Base-by-base conservation (phyloP, 2,329 filamentous ascomycete species). In the Botryotinia globosa region DNA sequence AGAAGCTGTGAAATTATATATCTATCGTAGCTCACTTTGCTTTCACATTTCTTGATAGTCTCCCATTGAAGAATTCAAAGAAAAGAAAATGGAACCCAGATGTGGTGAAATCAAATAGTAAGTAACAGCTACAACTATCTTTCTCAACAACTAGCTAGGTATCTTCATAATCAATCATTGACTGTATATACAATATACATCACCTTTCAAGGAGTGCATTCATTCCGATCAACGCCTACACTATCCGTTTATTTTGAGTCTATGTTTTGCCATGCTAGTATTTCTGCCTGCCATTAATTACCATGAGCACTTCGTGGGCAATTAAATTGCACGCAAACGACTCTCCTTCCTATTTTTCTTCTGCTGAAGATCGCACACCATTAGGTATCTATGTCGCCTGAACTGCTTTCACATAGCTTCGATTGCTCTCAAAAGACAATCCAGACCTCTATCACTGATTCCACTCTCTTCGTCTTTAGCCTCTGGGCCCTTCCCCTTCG, bases 371-470 rank as follows among this genome's bases (percentile, higher is more conserved):
- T 56, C 25, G 25, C 34, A 42, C 25, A 25, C 5, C 1, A 4
- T 12, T 25, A 34, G 20, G 22, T 37, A 39, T n/a, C 5, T 42
- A n/a, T 56, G n/a, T 58, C 10, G 20, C n/a, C 1, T n/a, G 7
- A n/a, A n/a, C 22, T 62, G 20, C 20, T 69, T 48, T 74, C 76
- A 91, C 73, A 91, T 81, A 14, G 84, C 83, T 77, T 87, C 88
- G 76, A 91, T 90, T 34, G 88, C 88, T 75, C 83, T 85, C 73
- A 90, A 80, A 74, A 92, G 82, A 8, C 91, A 89, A 72, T 89
- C 85, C 39, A 92, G 76, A 1, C 87, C 87, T 62, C 83, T 83
- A n/a, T 83, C 82, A 14, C 81, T 82, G 51, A 90, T 79, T 32
- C 74, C 85, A 0, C 82, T 83, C 45, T 83, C 82, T 45, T 44